A percentile compares a stretch with the other conserved stretches of the same genome.
These are phyloP conservation scores for Coelastrella sp. DNA, from an alignment of 139 green algal species.

Conservation along the genomic window DNA sequence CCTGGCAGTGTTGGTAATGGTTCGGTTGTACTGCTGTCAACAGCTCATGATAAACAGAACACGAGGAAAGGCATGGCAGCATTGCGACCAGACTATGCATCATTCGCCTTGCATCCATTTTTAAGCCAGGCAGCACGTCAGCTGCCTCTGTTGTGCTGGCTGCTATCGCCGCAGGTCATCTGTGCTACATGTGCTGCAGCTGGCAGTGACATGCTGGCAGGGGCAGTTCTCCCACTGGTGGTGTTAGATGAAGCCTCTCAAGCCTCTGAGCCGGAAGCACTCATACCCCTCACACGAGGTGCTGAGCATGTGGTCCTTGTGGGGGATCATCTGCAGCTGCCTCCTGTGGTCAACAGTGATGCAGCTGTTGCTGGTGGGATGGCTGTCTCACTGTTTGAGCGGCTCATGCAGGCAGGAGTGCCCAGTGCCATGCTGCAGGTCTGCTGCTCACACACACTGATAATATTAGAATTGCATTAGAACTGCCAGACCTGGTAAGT, in stretches of 20 bases:
- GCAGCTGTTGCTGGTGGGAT: constrained; percentile 65
- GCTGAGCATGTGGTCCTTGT: constrained; percentile 84
- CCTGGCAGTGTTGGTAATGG: too few relatives aligned
- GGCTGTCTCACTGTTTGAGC: constrained; percentile 68
- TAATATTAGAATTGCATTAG: not conserved
- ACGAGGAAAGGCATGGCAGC: too few relatives aligned
- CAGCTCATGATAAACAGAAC: not conserved
- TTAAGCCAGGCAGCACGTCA: not conserved
- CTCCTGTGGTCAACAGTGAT: constrained; percentile 81
- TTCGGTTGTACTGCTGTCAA: not conserved
- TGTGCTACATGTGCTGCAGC: constrained; percentile 3
- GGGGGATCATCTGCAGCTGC: constrained; percentile 91
- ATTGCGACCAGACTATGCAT: not conserved
- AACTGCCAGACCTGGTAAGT: too few relatives aligned
- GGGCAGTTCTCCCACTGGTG: not conserved
- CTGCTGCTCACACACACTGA: not conserved
- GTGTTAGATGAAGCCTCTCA: not conserved
- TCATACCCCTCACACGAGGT: constrained; percentile 81
- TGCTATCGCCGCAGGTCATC: not conserved
- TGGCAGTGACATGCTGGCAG: not conserved
- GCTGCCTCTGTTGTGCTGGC: not conserved
- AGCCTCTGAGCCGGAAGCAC: constrained; percentile 60
- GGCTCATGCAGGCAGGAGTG: constrained; percentile 63
- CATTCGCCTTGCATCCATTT: not conserved
- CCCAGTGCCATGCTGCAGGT: constrained; percentile 56